Conservation (phyloP, 495 filamentous ascomycete species). For the Talaromyces borbonicus region DNA sequence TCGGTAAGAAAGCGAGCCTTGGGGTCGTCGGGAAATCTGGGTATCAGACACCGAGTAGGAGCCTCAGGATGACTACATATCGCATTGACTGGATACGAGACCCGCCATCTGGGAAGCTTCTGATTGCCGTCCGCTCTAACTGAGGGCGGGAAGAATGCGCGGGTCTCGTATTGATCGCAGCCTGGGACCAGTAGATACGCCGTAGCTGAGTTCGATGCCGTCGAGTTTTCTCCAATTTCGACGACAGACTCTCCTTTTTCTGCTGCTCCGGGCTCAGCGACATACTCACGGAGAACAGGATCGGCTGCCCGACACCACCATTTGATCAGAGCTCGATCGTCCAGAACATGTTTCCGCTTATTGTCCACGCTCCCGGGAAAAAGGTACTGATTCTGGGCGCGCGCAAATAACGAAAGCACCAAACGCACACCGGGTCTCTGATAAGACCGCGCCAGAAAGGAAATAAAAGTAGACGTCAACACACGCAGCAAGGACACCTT, state of each 20-base stretch:
- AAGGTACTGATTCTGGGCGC: conserved; percentile 87
- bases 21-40: conserved; percentile 89
- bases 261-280: conserved; percentile 23
- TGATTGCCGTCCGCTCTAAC: conserved; percentile 28
- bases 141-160: conserved; percentile 45
- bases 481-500: conserved; percentile 63
- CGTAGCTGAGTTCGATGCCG: conserved; percentile 33
- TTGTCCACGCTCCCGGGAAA: conserved; percentile 90
- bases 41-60: conserved; percentile 78
- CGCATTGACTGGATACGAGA: conserved; percentile 54
- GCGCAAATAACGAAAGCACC: conserved; percentile 84
- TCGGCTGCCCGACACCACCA: conserved; percentile 93
- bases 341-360: conserved; percentile 77
- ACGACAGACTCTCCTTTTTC: conserved; percentile 13
- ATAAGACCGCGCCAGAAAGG: conserved; percentile 57
- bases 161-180: conserved; percentile 65
- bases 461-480: conserved; percentile 65
- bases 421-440: conserved; percentile 58
- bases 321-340: conserved; percentile 76
- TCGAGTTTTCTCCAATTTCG: conserved; percentile 31
- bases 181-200: conserved; percentile 86
- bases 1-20: conserved; percentile 88
- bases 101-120: conserved; percentile 39
- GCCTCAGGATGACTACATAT: conserved; percentile 46
- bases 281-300: conserved; percentile 49